phyloP scores from a whole-genome alignment of 208 protist species.

The Wallacemonas rigidus region DNA sequence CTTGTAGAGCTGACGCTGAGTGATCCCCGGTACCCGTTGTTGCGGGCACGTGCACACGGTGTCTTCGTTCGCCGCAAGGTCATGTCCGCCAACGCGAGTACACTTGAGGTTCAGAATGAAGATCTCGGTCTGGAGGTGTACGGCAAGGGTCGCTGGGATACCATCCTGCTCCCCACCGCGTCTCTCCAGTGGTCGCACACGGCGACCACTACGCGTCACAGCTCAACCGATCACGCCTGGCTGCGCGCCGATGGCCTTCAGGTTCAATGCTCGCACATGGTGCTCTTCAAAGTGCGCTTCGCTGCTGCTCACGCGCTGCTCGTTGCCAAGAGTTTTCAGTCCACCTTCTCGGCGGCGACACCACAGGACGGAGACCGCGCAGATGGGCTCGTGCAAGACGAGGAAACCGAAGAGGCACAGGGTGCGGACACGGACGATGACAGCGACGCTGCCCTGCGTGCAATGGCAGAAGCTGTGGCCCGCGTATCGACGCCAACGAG shows the following conservation, averaged over 20 bases:
- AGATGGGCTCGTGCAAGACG: neutral
- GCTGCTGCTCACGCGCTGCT: slow-evolving; percentile 28
- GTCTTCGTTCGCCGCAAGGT: slow-evolving; percentile 35
- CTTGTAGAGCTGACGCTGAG: slow-evolving; percentile 59
- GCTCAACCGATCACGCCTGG: slow-evolving; percentile 41
- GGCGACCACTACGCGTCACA: slow-evolving; percentile 49
- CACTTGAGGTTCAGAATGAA: slow-evolving; percentile 39
- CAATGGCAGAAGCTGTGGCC: neutral
- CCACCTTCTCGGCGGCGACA: neutral
- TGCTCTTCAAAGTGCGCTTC: slow-evolving; percentile 68
- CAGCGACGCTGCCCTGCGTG: neutral
- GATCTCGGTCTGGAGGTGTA: slow-evolving; percentile 49
- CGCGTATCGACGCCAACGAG: neutral
- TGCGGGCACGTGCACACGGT: slow-evolving; percentile 41
- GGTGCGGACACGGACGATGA: neutral
- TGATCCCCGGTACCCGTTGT: slow-evolving; percentile 66
- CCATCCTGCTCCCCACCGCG: slow-evolving; percentile 41
- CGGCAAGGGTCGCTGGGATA: slow-evolving; percentile 79
- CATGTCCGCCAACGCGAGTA: slow-evolving; percentile 22
- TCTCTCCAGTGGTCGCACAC: slow-evolving; percentile 42
- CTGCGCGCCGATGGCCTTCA: slow-evolving; percentile 54
- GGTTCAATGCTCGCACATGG: slow-evolving; percentile 56
- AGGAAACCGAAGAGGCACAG: neutral
- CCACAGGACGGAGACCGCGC: neutral
- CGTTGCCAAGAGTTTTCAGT: slow-evolving; percentile 5